Evolutionary conservation across 768 basidiomycete genomes (phyloP).

Genomic region (Aureoboletus auriporus): DNA sequence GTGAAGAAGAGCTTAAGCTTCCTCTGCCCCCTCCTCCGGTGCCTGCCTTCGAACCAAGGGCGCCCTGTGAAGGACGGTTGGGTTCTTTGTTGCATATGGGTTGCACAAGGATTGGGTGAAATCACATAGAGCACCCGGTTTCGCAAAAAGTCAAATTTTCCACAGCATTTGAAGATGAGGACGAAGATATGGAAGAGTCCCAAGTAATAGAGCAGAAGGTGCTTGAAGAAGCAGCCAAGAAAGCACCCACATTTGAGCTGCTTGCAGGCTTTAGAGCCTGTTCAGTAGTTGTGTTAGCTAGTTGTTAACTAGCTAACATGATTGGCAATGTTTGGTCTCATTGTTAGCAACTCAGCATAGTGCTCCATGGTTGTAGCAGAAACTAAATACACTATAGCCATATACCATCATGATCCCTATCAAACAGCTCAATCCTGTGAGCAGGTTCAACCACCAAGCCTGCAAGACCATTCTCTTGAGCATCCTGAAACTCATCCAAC

Average conservation of each 20-base stretch:
- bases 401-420: no score
- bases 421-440: no score
- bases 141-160: constrained; percentile 57
- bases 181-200: constrained; percentile 39
- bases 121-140: constrained; percentile 56
- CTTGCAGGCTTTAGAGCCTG: constrained; percentile 63
- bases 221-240: constrained; percentile 54
- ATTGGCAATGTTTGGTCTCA: no score
- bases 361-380: no score
- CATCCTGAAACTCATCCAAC: no score
- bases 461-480: no score
- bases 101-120: constrained; percentile 51
- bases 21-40: constrained; percentile 13
- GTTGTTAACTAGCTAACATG: no score
- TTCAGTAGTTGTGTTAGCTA: no score
- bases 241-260: constrained; percentile 53
- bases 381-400: no score
- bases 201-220: constrained; percentile 41
- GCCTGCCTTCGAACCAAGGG: constrained; percentile 19
- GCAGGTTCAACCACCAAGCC: no score
- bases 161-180: constrained; percentile 54
- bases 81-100: constrained; percentile 64
- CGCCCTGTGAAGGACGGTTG: constrained; percentile 15
- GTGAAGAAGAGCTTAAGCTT: constrained; percentile 15
- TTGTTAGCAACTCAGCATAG: no score